Evolutionary conservation across 192 early-diverging fungal species (phyloP).

Genomic region (Rhizoclosmatium globosum): DNA sequence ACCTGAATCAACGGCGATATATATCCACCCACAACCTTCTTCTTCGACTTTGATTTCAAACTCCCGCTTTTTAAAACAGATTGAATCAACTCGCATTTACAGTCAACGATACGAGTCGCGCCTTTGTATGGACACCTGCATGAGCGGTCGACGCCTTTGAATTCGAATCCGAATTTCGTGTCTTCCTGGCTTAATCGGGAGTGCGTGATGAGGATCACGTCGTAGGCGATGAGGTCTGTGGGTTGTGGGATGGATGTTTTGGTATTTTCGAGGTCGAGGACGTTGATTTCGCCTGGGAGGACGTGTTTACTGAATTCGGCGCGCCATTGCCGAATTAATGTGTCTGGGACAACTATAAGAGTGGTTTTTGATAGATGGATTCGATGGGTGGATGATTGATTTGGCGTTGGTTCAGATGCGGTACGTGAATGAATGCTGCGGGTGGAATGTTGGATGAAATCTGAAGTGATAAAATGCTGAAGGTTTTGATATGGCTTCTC

Average conservation of each 20-base stretch:
- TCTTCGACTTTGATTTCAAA: not conserved
- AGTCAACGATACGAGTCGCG: not conserved
- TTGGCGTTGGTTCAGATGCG: not conserved
- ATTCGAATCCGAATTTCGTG: not conserved
- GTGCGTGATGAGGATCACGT: conserved; percentile 77
- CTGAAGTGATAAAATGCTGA: conserved; percentile 10
- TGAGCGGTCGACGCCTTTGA: not conserved
- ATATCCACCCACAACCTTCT: conserved; percentile 23
- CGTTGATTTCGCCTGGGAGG: not conserved
- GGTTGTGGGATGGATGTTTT: conserved; percentile 57
- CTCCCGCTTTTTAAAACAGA: not conserved
- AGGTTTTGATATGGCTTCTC: conserved; percentile 31
- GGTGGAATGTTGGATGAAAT: not conserved
- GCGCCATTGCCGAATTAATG: conserved; percentile 78
- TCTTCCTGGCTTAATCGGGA: conserved; percentile 69
- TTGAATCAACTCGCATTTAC: not conserved
- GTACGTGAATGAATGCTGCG: not conserved
- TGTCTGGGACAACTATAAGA: conserved; percentile 81
- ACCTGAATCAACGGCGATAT: conserved; percentile 75
- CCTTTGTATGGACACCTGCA: conserved; percentile 22
- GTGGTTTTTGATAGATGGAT: conserved; percentile 59
- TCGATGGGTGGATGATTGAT: not conserved
- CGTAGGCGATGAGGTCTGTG: conserved; percentile 62
- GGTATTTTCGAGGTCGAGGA: not conserved
- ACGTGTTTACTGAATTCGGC: conserved; percentile 76